Base-by-base conservation (phyloP, 2,329 filamentous ascomycete species). In the Botrytis deweyae region DNA sequence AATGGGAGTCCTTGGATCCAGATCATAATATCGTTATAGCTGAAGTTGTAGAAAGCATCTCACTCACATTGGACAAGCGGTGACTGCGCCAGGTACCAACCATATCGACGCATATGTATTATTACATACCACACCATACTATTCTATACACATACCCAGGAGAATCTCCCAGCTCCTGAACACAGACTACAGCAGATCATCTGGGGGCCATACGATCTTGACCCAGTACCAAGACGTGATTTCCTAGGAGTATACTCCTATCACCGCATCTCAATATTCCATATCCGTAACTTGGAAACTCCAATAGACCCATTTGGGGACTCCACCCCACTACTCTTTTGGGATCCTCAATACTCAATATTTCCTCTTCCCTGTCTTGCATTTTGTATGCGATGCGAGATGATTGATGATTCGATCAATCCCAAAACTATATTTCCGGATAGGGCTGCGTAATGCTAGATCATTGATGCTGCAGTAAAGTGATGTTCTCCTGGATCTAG, bases 31-130 rank as follows among this genome's bases (percentile, higher is more conserved):
- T 71, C 69, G 44, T n/a, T 63, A 65, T 61, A 72, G 71, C 71
- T 72, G 71, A 72, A 68, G 71, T n/a, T 46, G 25, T 42, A 46
- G 62, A 46, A 61, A 40, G 40, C 29, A 72, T 72, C 63, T 72
- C 40, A 70, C 55, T 70, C 22, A 40, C 70, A 67, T 72, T 49
- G 46, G 70, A 72, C 70, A 72, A 67, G 70, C 70, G 70, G 62
- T 72, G 62, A 59, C 70, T 72, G 70, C 70, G 70, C 62, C 61
- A 55, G 49, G 65, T 55, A 55, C 65, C 46, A 55, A 67, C 33
- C 49, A 18, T 68, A 55, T 55, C 36, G 25, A 40, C 36, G 65
- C 36, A 68, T 18, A 29, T 67, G 29, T 67, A 40, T n/a, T 16
- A 66, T 66, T 38, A 55, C 65, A 52, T 65, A 63, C 22, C 61